phyloP scores from a whole-genome alignment of 2,329 filamentous ascomycete species.

The Hypoxylon sp. region DNA sequence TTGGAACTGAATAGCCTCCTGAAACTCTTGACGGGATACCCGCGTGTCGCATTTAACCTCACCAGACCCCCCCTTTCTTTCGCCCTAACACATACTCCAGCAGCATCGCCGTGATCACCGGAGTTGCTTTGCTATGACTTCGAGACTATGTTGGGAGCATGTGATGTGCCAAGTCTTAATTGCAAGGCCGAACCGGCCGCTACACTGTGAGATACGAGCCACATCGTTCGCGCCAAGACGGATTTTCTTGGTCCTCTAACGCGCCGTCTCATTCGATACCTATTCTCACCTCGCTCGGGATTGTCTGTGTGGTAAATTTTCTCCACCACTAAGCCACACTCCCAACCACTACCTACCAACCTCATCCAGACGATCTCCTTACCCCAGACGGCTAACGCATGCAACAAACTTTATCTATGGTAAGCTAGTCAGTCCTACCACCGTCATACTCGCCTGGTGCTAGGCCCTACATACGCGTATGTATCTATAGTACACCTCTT shows the following conservation, averaged over 20 bases:
- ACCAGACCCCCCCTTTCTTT: constrained; percentile 36
- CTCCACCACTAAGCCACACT: constrained; percentile 43
- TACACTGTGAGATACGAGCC: constrained; percentile 41
- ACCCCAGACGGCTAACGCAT: constrained; percentile 35
- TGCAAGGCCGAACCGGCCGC: constrained; percentile 34
- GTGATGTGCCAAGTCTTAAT: constrained; percentile 42
- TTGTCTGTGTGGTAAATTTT: constrained; percentile 14
- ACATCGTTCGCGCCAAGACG: constrained; percentile 41
- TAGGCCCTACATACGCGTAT: too few relatives aligned
- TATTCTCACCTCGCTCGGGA: constrained; percentile 18
- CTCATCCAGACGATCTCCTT: constrained; percentile 24
- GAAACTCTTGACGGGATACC: constrained; percentile 16
- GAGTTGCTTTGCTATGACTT: constrained; percentile 23
- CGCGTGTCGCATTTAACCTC: constrained; percentile 35
- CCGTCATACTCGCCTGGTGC: too few relatives aligned
- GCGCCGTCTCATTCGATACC: constrained; percentile 36
- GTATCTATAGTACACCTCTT: too few relatives aligned
- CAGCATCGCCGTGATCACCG: constrained; percentile 31
- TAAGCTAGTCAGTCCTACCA: constrained; percentile 23
- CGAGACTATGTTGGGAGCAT: constrained; percentile 30
- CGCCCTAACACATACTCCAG: constrained; percentile 15
- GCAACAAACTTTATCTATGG: constrained; percentile 34
- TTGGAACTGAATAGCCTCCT: constrained; percentile 19
- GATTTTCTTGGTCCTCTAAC: constrained; percentile 18
- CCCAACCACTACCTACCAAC: constrained; percentile 1